Base-by-base conservation (phyloP, 768 basidiomycete genomes). In the Butyriboletus loyo region DNA sequence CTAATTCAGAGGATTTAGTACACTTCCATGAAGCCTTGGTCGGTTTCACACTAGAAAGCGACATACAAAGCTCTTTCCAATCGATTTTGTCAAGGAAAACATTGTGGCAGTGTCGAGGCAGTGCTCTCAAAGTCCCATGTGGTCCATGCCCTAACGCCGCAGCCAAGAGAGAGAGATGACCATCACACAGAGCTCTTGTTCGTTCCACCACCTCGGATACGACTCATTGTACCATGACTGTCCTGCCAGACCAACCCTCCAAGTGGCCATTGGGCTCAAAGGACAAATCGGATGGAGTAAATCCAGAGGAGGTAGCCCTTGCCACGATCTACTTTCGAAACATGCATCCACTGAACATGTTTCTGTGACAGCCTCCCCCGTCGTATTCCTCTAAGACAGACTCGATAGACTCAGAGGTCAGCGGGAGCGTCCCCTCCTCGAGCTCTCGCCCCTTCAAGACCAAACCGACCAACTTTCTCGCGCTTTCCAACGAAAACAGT, bases 391-490 rank as follows among this genome's bases (percentile, higher is more conserved):
- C 42, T 11, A 46, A 17, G 4, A 3, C 30, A 22, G 46, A 36
- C 8, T 13, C 25, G 7, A 19, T 13, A 6, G 37, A 31, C 3
- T 24, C 46, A 2, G 4, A 17, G 7, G 36, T 39, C n/a, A 49
- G 36, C 27, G 10, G 24, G 2, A 41, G 42, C 32, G 10, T 1
- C 9, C 1, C 43, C 19, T n/a, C 38, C 19, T 39, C 32, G 31
- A 14, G 10, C n/a, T 25, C 51, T 4, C 27, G 1, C 30, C 27
- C 54, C 1, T 66, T 52, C 61, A 70, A 66, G 36, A 51, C 56
- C 14, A 68, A 68, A 44, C 59, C 66, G 1, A 70, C 64, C 45
- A 70, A 68, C 54, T 52, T 51, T 25, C 57, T 70, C 31, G 4
- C 32, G 1, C 46, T 68, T 0, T 49, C 31, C 42, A 55, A 54